A percentile compares a stretch with the other conserved stretches of the same genome.
Evolutionary conservation across 1,284 basidiomycete species (phyloP).

Genomic region (Cryptococcus amylolentus): DNA sequence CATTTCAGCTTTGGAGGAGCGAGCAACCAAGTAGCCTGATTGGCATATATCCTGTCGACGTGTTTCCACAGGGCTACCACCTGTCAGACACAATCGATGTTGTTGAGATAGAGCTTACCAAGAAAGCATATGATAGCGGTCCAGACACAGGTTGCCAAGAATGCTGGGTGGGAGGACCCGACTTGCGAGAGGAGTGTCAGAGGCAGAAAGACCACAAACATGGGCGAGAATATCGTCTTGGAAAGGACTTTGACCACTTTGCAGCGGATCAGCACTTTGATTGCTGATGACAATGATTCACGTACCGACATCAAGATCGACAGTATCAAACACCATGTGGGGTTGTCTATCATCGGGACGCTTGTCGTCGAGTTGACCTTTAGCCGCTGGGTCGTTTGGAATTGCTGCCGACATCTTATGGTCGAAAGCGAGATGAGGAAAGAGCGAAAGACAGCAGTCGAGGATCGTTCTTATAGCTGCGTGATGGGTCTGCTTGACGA

Average conservation of each 20-base stretch:
- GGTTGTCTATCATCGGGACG: neutral
- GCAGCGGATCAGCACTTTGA: neutral
- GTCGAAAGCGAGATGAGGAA: too few relatives aligned
- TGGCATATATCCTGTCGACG: slow-evolving; percentile 67
- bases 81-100: neutral
- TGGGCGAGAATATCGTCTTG: slow-evolving; percentile 74
- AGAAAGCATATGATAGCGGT: slow-evolving; percentile 59
- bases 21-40: slow-evolving; percentile 61
- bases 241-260: slow-evolving; percentile 62
- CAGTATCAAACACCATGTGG: slow-evolving; percentile 2
- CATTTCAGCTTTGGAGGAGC: slow-evolving; percentile 65
- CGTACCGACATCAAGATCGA: slow-evolving; percentile 10
- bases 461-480: too few relatives aligned
- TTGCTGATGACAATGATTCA: neutral
- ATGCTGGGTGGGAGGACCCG: slow-evolving; percentile 53
- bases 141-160: slow-evolving; percentile 58
- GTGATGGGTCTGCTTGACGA: too few relatives aligned
- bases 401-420: too few relatives aligned
- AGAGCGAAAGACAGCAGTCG: too few relatives aligned
- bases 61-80: slow-evolving; percentile 64
- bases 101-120: slow-evolving; percentile 52
- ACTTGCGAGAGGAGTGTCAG: slow-evolving; percentile 71
- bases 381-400: too few relatives aligned
- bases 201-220: slow-evolving; percentile 73
- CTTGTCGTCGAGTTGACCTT: too few relatives aligned